Percentiles rank a stretch among this genome's conserved stretches.
Evolutionary conservation across 2,329 filamentous ascomycete species (phyloP).

Genomic region (Plenodomus lindquistii): DNA sequence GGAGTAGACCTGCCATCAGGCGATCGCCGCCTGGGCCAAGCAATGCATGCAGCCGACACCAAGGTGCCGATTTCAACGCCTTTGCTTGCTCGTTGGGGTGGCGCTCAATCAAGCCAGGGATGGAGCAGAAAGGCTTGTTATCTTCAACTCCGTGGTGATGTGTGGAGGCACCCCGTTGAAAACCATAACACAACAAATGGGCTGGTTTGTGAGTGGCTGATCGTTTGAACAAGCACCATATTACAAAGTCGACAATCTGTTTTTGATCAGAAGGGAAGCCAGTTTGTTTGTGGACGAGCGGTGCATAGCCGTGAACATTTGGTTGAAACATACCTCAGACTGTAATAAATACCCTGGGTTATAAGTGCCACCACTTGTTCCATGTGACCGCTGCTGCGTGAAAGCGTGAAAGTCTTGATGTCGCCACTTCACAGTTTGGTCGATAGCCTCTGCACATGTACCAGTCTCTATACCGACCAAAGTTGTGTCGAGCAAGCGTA

Average conservation of each 20-base stretch:
- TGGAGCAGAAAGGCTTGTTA: conserved; percentile 48
- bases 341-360: conserved; percentile 44
- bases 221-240: conserved; percentile 76
- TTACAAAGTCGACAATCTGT: conserved; percentile 56
- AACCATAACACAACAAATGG: conserved; percentile 85
- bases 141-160: conserved; percentile 32
- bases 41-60: conserved; percentile 74
- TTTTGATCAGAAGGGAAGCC: conserved; percentile 15
- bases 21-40: conserved; percentile 75
- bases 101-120: conserved; percentile 68
- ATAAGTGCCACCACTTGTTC: conserved; percentile 32
- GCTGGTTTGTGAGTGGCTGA: conserved; percentile 59
- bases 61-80: conserved; percentile 69
- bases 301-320: neutral
- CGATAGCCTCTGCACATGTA: conserved; percentile 50
- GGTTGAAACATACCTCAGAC: conserved; percentile 44
- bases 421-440: conserved; percentile 47
- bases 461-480: conserved; percentile 60
- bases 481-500: conserved; percentile 67
- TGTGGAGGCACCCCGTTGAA: conserved; percentile 55
- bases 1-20: conserved; percentile 76
- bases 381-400: conserved; percentile 49
- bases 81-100: conserved; percentile 73
- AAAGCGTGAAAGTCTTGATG: conserved; percentile 49
- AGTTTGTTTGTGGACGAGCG: neutral